Evolutionary conservation across 2,329 filamentous ascomycete genomes (phyloP).

Genomic region (Sclerotiophoma versabilis): DNA sequence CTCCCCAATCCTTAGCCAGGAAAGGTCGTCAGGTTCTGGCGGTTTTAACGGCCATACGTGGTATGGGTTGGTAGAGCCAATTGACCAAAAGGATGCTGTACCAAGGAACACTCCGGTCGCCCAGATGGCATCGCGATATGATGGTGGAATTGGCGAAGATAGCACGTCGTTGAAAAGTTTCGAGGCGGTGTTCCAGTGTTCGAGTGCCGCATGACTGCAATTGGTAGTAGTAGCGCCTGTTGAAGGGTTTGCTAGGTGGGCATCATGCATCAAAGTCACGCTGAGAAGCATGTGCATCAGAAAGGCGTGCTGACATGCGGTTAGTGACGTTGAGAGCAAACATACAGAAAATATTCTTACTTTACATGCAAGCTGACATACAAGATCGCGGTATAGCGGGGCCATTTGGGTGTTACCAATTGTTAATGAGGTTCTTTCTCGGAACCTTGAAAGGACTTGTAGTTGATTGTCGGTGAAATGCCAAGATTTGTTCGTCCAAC

Average conservation of each 20-base stretch:
- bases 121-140: conserved; percentile 57
- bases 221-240: conserved; percentile 28
- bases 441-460: conserved; percentile 53
- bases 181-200: conserved; percentile 59
- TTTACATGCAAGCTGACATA: conserved; percentile 49
- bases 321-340: not conserved
- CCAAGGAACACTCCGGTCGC: conserved; percentile 58
- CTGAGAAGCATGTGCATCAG: conserved; percentile 63
- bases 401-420: conserved; percentile 46
- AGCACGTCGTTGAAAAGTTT: conserved; percentile 58
- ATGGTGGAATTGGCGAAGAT: conserved; percentile 42
- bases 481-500: conserved; percentile 14
- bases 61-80: conserved; percentile 53
- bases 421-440: conserved; percentile 52
- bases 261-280: conserved; percentile 62
- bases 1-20: conserved; percentile 65
- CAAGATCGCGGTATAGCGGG: conserved; percentile 47
- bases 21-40: conserved; percentile 55
- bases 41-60: conserved; percentile 64
- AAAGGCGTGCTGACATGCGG: conserved; percentile 54
- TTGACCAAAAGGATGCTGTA: conserved; percentile 54
- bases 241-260: conserved; percentile 45
- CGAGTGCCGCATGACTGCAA: conserved; percentile 45
- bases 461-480: conserved; percentile 27
- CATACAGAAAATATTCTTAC: conserved; percentile 44